Base-by-base conservation (phyloP, 2,329 filamentous ascomycete species). In the Amauroascus niger region DNA sequence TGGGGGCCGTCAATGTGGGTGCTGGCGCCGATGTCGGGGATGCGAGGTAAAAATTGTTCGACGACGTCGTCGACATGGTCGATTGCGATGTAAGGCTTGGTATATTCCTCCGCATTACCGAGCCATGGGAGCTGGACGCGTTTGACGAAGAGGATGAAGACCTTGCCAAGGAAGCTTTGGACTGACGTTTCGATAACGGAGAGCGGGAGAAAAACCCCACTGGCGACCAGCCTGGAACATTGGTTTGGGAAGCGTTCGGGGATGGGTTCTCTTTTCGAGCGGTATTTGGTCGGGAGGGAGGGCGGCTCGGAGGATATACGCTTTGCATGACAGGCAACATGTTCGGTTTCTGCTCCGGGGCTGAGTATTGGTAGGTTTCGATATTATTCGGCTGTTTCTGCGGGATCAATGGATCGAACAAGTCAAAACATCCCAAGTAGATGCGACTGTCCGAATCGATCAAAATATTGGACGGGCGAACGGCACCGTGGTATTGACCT, bases 381-480 rank as follows among this genome's bases (percentile, higher is more conserved):
- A 76, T 74, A 46, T 78, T 75, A 55, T 79, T 73, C 14, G 71
- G 67, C 55, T 73, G 77, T 55, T 77, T 77, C 44, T 74, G 76
- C 48, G 70, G 70, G 35, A 80, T 73, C 26, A 82, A 74, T 0
- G 75, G 77, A 56, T 75, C 72, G 8, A 82, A 66, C 6, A 72
- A 76, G 44, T 79, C 78, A 55, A 81, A 76, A 54, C 82, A 77
- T 47, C 78, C 77, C 35, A 83, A 76, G 9, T 74, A 78, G 49
- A 84, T 78, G 11, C 69, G 68, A 58, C 79, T 80, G 28, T 73
- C 67, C n/a, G 73, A 68, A 55, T 81, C 76, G 53, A 84, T 69
- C 32, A 81, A 68, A 40, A 84, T 77, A 56, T 81, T 82, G 1
- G 78, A 80, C 1, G 80, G 81, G 14, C 77, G 72, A 55, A 83